Evolutionary conservation across 305 asterid genomes (phyloP).

Genomic region (Solanum hybrid): DNA sequence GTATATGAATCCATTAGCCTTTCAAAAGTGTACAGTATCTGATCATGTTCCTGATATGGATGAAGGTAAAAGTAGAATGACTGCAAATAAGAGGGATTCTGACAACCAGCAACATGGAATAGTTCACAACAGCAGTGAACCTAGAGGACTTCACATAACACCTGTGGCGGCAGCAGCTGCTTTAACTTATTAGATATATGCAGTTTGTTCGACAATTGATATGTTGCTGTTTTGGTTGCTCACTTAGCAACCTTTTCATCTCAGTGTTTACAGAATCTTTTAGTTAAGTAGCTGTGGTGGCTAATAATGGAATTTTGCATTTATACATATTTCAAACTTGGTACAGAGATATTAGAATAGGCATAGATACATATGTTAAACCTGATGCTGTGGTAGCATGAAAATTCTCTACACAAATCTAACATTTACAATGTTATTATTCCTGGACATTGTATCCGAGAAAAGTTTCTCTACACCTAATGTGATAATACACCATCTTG

Average conservation of each 20-base stretch:
- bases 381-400: background rate
- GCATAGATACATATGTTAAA: background rate
- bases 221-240: background rate
- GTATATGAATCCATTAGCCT: conserved; percentile 20
- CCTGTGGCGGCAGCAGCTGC: conserved; percentile 13
- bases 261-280: background rate
- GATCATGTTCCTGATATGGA: conserved; percentile 19
- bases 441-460: background rate
- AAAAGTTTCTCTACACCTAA: background rate
- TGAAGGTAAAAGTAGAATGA: conserved; percentile 24
- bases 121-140: conserved; percentile 26
- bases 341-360: background rate
- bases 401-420: background rate
- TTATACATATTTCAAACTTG: background rate
- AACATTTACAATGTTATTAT: background rate
- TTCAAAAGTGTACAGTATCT: conserved; percentile 26
- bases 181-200: background rate
- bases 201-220: background rate
- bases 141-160: conserved; percentile 13
- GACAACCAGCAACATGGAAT: conserved; percentile 31
- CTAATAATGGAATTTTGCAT: background rate
- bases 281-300: background rate
- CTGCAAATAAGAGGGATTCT: conserved; percentile 27
- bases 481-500: background rate
- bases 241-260: background rate